Evolutionary conservation across 257 asterid species (phyloP).

Genomic region (Capsicum pubescens): DNA sequence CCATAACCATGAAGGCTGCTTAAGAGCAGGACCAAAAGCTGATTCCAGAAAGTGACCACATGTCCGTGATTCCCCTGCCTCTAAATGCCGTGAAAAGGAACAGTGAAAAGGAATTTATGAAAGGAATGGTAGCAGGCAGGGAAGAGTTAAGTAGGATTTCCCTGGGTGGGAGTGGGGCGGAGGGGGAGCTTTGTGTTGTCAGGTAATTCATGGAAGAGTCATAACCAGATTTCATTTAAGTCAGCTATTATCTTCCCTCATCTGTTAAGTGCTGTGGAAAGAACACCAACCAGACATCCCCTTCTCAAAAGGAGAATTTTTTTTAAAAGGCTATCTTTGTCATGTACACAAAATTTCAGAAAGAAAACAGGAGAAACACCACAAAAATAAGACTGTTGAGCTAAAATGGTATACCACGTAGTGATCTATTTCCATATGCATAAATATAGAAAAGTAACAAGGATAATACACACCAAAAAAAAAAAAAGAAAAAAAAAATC

Average conservation of each 20-base stretch:
- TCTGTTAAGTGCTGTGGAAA: too few species aligned
- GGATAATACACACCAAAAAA: not conserved
- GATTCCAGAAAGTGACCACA: not conserved
- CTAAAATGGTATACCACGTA: not conserved
- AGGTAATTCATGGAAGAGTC: not conserved
- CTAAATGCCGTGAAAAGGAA: not conserved
- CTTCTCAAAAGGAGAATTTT: too few species aligned
- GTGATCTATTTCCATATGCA: not conserved
- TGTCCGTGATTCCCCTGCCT: not conserved
- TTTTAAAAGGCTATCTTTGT: not conserved
- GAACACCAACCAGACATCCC: too few species aligned
- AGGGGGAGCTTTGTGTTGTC: not conserved
- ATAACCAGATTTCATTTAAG: not conserved
- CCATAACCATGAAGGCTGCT: too few species aligned
- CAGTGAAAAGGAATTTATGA: not conserved
- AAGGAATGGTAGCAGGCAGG: not conserved
- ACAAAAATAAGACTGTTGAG: not conserved
- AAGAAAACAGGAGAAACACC: not conserved
- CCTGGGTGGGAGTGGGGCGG: too few species aligned
- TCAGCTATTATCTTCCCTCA: not conserved
- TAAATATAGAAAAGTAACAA: not conserved
- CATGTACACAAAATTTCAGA: conserved; percentile 4
- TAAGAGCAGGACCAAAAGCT: too few species aligned
- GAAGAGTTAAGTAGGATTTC: not conserved
- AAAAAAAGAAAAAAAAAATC: not conserved